Evolutionary conservation across 1,139 yeast genomes (phyloP).

Genomic region (Yamadazyma blattariae): DNA sequence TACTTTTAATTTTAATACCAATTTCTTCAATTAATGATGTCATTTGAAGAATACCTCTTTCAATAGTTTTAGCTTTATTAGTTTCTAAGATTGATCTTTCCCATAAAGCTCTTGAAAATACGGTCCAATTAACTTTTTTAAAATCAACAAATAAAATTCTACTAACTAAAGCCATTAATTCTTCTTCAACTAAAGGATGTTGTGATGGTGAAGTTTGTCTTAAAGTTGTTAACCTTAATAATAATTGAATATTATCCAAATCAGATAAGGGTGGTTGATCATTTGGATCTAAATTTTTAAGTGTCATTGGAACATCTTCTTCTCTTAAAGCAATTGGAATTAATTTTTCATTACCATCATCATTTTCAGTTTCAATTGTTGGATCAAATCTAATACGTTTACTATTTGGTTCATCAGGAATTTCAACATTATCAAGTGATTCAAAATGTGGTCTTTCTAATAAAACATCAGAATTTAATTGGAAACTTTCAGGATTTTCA

Average conservation of each 20-base stretch:
- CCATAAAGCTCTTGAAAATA: slow-evolving; percentile 86
- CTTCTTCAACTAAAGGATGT: slow-evolving; percentile 75
- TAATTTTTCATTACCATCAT: slow-evolving; percentile 30
- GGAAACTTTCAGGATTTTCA: slow-evolving; percentile 49
- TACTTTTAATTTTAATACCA: slow-evolving; percentile 64
- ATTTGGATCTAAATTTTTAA: slow-evolving; percentile 71
- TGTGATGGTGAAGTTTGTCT: slow-evolving; percentile 72
- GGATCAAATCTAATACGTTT: slow-evolving; percentile 46
- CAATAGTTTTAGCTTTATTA: slow-evolving; percentile 78
- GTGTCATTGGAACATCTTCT: slow-evolving; percentile 59
- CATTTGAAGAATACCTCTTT: slow-evolving; percentile 91
- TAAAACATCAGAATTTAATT: slow-evolving; percentile 73
- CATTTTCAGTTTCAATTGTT: slow-evolving; percentile 17
- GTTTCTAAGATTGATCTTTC: slow-evolving; percentile 84
- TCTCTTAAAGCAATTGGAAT: slow-evolving; percentile 61
- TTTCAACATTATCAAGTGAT: slow-evolving; percentile 50
- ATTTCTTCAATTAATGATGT: slow-evolving; percentile 89
- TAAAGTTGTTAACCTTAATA: slow-evolving; percentile 63
- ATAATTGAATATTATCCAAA: slow-evolving; percentile 68
- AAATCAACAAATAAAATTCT: slow-evolving; percentile 60
- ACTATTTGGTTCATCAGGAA: slow-evolving; percentile 25
- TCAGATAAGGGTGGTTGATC: slow-evolving; percentile 71
- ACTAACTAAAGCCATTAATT: slow-evolving; percentile 68
- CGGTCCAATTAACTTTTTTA: slow-evolving; percentile 64
- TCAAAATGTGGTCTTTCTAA: slow-evolving; percentile 74